A percentile compares a stretch with the other conserved stretches of the same genome.
These are phyloP conservation scores for Capsella bursapastoris DNA, from an alignment of 345 rosid genomes.

Conservation along the genomic window DNA sequence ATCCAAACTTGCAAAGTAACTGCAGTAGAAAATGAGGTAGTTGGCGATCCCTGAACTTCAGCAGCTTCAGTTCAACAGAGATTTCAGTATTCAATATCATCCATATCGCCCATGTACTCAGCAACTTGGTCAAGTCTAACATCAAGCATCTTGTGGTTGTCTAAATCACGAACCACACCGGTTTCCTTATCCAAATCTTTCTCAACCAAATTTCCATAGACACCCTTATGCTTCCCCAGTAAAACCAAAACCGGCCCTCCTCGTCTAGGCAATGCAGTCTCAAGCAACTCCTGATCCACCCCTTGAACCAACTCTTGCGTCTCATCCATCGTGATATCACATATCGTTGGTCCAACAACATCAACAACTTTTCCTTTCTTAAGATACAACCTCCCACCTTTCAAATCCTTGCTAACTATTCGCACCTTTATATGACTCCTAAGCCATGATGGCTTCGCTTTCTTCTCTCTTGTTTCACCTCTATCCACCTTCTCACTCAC, in stretches of 20 bases:
- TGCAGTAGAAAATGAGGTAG: not conserved
- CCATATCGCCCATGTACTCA: constrained; percentile 77
- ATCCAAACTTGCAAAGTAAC: constrained; percentile 11
- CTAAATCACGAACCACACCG: constrained; percentile 72
- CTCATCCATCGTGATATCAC: constrained; percentile 80
- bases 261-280: constrained; percentile 82
- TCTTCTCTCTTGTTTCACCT: constrained; percentile 37
- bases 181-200: constrained; percentile 69
- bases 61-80: constrained; percentile 32
- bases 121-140: constrained; percentile 86
- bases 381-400: constrained; percentile 71
- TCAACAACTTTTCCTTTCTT: constrained; percentile 87
- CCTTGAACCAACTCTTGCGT: constrained; percentile 72
- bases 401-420: constrained; percentile 67
- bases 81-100: constrained; percentile 52
- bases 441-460: constrained; percentile 58
- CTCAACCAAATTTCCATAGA: constrained; percentile 70
- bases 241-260: constrained; percentile 74
- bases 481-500: constrained; percentile 38
- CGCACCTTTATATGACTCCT: constrained; percentile 77
- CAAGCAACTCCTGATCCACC: constrained; percentile 76
- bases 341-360: constrained; percentile 71
- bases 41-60: constrained; percentile 21
- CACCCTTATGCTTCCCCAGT: constrained; percentile 71
- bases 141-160: constrained; percentile 61